Evolutionary conservation across 2,329 filamentous ascomycete genomes (phyloP).

Genomic region (Colletotrichum gigasporum): DNA sequence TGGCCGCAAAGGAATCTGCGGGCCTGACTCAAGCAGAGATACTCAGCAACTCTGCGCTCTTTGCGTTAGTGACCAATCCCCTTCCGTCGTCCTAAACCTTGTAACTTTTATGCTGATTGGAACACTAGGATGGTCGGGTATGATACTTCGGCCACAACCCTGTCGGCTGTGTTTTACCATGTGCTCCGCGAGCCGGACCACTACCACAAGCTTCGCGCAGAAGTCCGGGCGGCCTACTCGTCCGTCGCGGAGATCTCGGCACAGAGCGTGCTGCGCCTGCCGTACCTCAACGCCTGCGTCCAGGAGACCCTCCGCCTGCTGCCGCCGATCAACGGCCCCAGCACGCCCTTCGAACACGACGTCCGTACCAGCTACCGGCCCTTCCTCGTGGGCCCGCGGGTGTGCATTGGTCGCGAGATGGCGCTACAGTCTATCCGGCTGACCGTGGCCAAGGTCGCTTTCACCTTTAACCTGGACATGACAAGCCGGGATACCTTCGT

Average conservation of each 20-base stretch:
- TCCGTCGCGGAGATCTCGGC: neutral
- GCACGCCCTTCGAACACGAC: slow-evolving; percentile 8
- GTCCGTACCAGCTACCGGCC: slow-evolving; percentile 17
- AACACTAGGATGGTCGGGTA: slow-evolving; percentile 16
- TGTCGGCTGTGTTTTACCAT: slow-evolving; percentile 20
- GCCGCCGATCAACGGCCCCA: slow-evolving; percentile 51
- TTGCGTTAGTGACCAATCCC: neutral
- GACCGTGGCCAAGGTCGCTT: slow-evolving; percentile 12
- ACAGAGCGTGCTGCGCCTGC: neutral
- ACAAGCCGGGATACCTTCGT: neutral
- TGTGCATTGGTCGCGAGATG: slow-evolving; percentile 24
- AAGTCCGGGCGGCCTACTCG: neutral
- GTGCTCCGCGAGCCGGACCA: neutral
- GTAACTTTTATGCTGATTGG: neutral
- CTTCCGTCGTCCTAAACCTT: neutral
- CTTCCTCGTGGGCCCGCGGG: slow-evolving; percentile 7
- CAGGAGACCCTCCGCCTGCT: slow-evolving; percentile 65
- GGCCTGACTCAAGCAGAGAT: slow-evolving; percentile 15
- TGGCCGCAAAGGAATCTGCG: slow-evolving; percentile 5
- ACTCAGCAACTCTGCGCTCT: neutral
- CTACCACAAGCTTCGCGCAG: slow-evolving; percentile 1
- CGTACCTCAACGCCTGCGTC: slow-evolving; percentile 52
- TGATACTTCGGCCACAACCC: neutral
- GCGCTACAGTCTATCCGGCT: slow-evolving; percentile 16
- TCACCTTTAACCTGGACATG: neutral